Conservation (phyloP, 1,284 basidiomycete species). For the Fomes fomentarius region DNA sequence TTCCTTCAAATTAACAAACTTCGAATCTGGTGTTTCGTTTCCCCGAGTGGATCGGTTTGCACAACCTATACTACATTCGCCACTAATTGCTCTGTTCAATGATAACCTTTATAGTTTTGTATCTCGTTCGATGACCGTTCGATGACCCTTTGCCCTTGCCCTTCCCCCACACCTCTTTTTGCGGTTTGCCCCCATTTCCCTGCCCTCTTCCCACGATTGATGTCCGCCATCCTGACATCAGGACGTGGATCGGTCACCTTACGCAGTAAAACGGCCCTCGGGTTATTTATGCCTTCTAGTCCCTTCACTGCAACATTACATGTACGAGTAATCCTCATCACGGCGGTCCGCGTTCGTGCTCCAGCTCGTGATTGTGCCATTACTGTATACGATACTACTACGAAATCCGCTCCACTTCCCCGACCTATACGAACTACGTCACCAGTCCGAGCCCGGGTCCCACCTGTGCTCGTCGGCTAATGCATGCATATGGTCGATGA, state of each 20-base stretch:
- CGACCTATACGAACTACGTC: neutral
- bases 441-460: neutral
- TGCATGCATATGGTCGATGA: neutral
- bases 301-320: constrained; percentile 1
- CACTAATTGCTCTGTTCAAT: constrained; percentile 16
- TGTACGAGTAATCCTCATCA: constrained; percentile 17
- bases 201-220: neutral
- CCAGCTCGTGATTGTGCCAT: neutral
- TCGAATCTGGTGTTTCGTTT: neutral
- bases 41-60: constrained; percentile 13
- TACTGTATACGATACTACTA: neutral
- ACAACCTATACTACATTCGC: constrained; percentile 12
- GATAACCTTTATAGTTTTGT: constrained; percentile 16
- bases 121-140: neutral
- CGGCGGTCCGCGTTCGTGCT: neutral
- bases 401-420: neutral
- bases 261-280: constrained; percentile 6
- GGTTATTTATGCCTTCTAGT: constrained; percentile 10
- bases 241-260: neutral
- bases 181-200: neutral
- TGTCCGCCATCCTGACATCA: neutral
- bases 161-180: too few species aligned
- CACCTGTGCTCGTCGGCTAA: too few species aligned
- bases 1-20: neutral
- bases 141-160: neutral